Conservation (phyloP, 345 rosid species). For the Linum lewisii region DNA sequence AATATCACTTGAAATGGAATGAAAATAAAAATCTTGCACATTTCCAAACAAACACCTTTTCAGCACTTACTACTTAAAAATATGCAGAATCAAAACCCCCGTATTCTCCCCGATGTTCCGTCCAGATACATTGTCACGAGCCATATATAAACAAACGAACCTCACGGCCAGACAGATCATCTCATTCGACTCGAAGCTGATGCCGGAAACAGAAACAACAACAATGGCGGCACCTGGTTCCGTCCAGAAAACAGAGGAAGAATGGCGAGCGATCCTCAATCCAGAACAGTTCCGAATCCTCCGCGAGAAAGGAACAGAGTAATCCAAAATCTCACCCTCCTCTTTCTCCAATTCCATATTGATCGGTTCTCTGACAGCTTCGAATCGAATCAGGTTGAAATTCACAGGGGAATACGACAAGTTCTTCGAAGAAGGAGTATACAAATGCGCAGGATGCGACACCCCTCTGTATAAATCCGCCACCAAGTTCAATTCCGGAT, state of each 20-base stretch:
- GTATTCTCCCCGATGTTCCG: too few relatives aligned
- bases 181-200: neutral
- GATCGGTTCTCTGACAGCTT: neutral
- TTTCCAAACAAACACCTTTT: too few relatives aligned
- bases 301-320: conserved; percentile 23
- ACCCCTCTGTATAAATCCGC: conserved; percentile 22
- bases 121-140: too few relatives aligned
- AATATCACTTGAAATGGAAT: too few relatives aligned
- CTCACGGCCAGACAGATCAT: too few relatives aligned
- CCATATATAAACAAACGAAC: too few relatives aligned
- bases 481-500: conserved; percentile 19
- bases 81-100: too few relatives aligned
- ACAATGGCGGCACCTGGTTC: conserved; percentile 1
- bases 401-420: conserved; percentile 24
- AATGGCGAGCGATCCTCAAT: conserved; percentile 20
- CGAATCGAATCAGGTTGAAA: conserved; percentile 7
- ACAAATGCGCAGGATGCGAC: conserved; percentile 18
- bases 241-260: conserved; percentile 17
- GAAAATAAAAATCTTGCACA: too few relatives aligned
- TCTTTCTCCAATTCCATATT: neutral
- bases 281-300: conserved; percentile 22
- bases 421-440: conserved; percentile 16
- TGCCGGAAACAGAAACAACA: too few relatives aligned
- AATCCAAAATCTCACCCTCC: neutral
- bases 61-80: too few relatives aligned